Evolutionary conservation across 2,329 filamentous ascomycete genomes (phyloP), one percentile per base, ranked within the genome.

Genomic region (Colletotrichum sidae): DNA sequence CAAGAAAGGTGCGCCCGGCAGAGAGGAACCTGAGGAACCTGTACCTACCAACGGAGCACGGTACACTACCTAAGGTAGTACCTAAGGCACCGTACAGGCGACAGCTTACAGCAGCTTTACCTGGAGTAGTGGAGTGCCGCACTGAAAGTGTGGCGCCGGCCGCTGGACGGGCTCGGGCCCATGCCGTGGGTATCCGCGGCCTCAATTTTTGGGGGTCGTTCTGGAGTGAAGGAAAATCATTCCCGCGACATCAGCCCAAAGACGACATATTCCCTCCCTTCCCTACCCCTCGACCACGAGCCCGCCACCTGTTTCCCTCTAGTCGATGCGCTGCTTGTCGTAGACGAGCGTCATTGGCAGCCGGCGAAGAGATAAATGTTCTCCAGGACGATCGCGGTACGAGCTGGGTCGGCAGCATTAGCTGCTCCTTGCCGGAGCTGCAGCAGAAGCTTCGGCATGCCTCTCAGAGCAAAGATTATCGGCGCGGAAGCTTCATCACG

Each of bases 391-490:
- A 76, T 89, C 70, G 78, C 80, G 72, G 74, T 78, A 72, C 84
- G 87, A 76, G 86, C 86, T 79, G 83, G 83, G 73, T 77, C 80
- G 70, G 82, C 83, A 72, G 83, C 81, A 69, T 77, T 78, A 72
- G 74, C 79, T 76, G 74, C 80, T 71, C 73, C 78, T 71, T 78
- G 74, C 72, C 74, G 78, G 67, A 76, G 79, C 75, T 80, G 78
- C 69, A 76, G 76, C 76, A 76, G 73, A 68, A 77, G 73, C 70
- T 74, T 81, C 74, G 77, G 77, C 68, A 97, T 97, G 93, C 93
- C 93, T 77, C 85, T 97, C 69, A 89, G 89, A 82, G 92, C 92
- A 68, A 95, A 92, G 79, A 84, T 94, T 70, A 80, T 84, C 74
- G 86, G 86, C 76, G 60, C 44, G 42, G 49, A 55, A 39, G 67